Evolutionary conservation across 2,329 filamentous ascomycete genomes (phyloP).

Genomic region (Diaporthe sp.): DNA sequence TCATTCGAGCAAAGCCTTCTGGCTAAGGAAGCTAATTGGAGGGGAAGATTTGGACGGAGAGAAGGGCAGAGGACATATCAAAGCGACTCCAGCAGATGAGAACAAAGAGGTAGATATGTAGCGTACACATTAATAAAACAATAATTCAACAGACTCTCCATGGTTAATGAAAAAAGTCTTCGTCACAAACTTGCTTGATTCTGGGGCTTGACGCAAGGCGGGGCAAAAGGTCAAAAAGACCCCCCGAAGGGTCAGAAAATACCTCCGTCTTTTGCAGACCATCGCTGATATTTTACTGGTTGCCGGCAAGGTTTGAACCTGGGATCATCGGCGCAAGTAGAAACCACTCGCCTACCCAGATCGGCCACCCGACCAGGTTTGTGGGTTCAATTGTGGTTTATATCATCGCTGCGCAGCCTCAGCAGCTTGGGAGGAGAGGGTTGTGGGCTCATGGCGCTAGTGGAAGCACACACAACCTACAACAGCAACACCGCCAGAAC

Average conservation of each 20-base stretch:
- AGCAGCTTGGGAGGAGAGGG: no score
- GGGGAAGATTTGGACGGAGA: background rate
- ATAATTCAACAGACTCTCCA: no score
- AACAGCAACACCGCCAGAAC: no score
- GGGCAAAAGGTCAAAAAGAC: background rate
- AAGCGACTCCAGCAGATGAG: no score
- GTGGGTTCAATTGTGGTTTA: background rate
- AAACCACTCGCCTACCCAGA: background rate
- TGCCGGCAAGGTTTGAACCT: background rate
- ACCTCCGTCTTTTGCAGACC: background rate
- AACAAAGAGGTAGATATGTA: no score
- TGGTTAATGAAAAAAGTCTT: no score
- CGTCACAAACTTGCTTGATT: no score
- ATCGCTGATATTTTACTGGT: background rate
- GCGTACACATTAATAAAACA: no score
- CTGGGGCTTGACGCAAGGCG: no score
- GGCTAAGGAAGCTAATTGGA: background rate
- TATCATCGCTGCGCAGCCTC: no score
- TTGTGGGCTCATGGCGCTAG: background rate
- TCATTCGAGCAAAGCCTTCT: background rate
- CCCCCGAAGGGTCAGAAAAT: background rate
- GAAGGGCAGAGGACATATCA: no score
- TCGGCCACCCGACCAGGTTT: background rate
- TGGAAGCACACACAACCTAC: background rate
- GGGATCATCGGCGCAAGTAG: background rate